These are phyloP conservation scores for Macrophomina tecta DNA, from an alignment of 2,329 filamentous ascomycete species.

Conservation along the genomic window DNA sequence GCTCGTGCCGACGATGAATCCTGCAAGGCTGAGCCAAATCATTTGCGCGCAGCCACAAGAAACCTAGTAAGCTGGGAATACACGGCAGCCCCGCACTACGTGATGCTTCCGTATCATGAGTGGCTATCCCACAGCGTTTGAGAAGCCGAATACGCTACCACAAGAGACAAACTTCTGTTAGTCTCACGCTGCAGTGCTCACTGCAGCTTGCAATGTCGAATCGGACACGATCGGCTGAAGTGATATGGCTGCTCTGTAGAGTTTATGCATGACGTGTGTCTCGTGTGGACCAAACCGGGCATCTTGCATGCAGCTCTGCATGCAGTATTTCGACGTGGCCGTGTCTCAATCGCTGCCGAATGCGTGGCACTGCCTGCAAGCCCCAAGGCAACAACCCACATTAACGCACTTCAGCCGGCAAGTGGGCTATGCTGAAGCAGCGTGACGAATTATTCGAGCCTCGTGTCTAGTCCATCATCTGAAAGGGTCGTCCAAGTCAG, in stretches of 20 bases:
- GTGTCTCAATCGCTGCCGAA: neutral
- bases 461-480: neutral
- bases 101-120: neutral
- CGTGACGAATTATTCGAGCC: neutral
- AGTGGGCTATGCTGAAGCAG: neutral
- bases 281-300: neutral
- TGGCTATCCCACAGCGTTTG: too few species aligned
- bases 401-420: neutral
- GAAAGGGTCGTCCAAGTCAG: too few species aligned
- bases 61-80: neutral
- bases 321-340: constrained; percentile 8
- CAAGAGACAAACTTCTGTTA: neutral
- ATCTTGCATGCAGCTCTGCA: neutral
- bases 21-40: neutral
- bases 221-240: neutral
- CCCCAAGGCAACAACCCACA: neutral
- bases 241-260: neutral
- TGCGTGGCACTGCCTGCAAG: neutral
- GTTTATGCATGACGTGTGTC: neutral
- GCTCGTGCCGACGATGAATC: neutral
- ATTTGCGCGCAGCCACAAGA: neutral
- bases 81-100: neutral
- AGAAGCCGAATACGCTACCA: neutral
- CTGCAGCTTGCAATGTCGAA: neutral
- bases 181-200: neutral